Percentiles rank a stretch among this genome's conserved stretches.
phyloP scores from a whole-genome alignment of 306 rosid genomes.

The Lathyrus oleraceus region DNA sequence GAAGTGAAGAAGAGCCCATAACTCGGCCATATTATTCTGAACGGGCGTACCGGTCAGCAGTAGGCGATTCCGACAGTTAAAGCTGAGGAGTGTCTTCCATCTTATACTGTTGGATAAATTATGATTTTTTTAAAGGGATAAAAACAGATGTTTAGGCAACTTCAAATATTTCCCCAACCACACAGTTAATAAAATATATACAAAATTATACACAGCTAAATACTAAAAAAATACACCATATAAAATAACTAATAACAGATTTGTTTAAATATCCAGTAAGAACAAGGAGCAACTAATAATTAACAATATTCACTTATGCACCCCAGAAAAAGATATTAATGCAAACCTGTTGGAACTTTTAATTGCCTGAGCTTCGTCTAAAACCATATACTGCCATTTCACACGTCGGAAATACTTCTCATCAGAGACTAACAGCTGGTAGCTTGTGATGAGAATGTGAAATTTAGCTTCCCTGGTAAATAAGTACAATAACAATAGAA shows the following conservation, averaged over 20 bases:
- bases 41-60: conserved; percentile 95
- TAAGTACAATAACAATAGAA: conserved; percentile 21
- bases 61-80: conserved; percentile 94
- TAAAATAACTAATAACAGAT: conserved; percentile 8
- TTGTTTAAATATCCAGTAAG: conserved; percentile 2
- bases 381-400: conserved; percentile 99
- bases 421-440: conserved; percentile 88
- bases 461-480: conserved; percentile 86
- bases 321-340: conserved; percentile 23
- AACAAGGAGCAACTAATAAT: conserved; percentile 26
- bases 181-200: conserved; percentile 3
- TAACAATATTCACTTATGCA: conserved; percentile 19
- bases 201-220: conserved; percentile 18
- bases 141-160: too few relatives aligned
- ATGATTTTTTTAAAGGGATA: not conserved
- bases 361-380: conserved; percentile 99
- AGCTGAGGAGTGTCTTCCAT: conserved; percentile 98
- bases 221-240: conserved; percentile 18
- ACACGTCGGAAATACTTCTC: conserved; percentile 88
- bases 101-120: conserved; percentile 72
- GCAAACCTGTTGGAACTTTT: conserved; percentile 85
- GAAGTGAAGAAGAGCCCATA: conserved; percentile 98
- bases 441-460: conserved; percentile 94
- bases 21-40: conserved; percentile 98
- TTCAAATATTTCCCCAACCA: conserved; percentile 22